Evolutionary conservation across 2,329 filamentous ascomycete species (phyloP), one percentile per base, ranked within the genome.

Genomic region (Fusarium sp.): DNA sequence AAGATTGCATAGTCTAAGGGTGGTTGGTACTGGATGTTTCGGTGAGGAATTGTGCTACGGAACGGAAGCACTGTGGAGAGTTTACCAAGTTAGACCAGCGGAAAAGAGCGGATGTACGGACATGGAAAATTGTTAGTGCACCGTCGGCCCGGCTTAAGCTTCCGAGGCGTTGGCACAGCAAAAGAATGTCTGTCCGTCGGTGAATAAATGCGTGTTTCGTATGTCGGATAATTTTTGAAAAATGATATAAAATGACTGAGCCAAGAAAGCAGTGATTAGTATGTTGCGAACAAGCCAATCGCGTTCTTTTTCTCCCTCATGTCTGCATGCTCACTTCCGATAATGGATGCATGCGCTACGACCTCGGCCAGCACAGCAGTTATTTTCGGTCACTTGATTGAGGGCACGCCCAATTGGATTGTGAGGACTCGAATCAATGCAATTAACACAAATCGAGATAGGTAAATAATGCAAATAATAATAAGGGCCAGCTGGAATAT

Each of bases 11-110:
- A 22, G 15, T 40, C 34, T n/a, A n/a, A 15, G 17, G 33, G 13
- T 34, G 33, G 33, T 7, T 47, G 28, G 17, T 15, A 38, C 9
- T n/a, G 24, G 51, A 28, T 51, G 24, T n/a, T 40, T 47, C 51
- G 55, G 56, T 69, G 65, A 65, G 64, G 33, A 50, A 43, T 39
- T 51, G 53, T 54, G 28, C 14, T 22, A 58, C 53, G 63, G 59
- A 66, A 64, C 66, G 70, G 70, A 72, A 69, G 56, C 47, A 69
- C 62, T 69, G 68, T 69, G 36, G 34, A 36, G 34, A 44, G 40
- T 50, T 26, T 21, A 26, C 33, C 26, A 21, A 19, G 14, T 19
- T 14, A 10, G 3, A 15, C 26, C 15, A 28, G 28, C 67, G 67
- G 67, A 67, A 70, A 70, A 31, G 44, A 43, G 53, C 67, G 67